phyloP scores from a whole-genome alignment of 768 basidiomycete genomes.

The Sarcomyxa edulis region DNA sequence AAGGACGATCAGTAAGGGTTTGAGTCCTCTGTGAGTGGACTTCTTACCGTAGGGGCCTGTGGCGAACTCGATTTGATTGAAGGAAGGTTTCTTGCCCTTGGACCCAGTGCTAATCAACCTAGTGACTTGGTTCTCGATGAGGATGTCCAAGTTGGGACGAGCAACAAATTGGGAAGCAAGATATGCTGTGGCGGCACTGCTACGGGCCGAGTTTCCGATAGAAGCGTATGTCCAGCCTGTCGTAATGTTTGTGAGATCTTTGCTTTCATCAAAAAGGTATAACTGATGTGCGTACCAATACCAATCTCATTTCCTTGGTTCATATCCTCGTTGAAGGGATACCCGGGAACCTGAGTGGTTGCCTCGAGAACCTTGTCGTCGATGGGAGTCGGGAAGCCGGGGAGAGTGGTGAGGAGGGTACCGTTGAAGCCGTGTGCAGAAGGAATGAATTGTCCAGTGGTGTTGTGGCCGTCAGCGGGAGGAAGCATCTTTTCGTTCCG shows the following conservation, averaged over 20 bases:
- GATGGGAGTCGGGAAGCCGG: constrained; percentile 21
- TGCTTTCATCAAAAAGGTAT: background rate
- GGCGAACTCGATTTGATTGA: constrained; percentile 17
- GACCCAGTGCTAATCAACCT: constrained; percentile 17
- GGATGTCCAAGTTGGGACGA: constrained; percentile 30
- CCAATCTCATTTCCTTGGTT: constrained; percentile 27
- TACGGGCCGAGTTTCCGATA: constrained; percentile 25
- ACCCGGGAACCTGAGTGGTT: constrained; percentile 27
- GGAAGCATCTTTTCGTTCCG: constrained; percentile 32
- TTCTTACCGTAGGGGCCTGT: no score
- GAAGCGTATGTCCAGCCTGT: constrained; percentile 27
- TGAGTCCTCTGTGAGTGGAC: no score
- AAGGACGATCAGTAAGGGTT: no score
- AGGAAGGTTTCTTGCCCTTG: constrained; percentile 8
- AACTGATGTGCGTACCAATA: constrained; percentile 15
- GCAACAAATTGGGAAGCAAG: constrained; percentile 18
- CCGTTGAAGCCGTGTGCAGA: constrained; percentile 30
- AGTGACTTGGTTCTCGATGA: constrained; percentile 26
- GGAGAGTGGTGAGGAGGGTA: constrained; percentile 24
- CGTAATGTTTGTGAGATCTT: no score
- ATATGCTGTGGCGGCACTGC: constrained; percentile 32
- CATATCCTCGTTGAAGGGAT: constrained; percentile 29
- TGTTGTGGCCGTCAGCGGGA: constrained; percentile 33
- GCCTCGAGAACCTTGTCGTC: constrained; percentile 30
- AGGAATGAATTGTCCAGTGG: constrained; percentile 30